Evolutionary conservation across 257 asterid genomes (phyloP).

Genomic region (Gardenia jasminoides): DNA sequence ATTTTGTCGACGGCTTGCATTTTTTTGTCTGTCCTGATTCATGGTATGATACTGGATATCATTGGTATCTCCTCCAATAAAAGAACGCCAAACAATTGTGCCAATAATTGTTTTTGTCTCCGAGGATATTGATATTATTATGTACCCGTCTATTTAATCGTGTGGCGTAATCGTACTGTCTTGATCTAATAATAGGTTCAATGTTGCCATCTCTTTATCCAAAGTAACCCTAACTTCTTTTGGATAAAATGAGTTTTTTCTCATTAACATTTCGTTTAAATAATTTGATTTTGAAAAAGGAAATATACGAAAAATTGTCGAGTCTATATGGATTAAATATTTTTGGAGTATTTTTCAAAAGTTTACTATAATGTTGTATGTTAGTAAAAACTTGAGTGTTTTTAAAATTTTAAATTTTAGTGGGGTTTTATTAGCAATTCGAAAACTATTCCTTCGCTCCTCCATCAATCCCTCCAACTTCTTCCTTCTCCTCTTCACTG

Average conservation of each 20-base stretch:
- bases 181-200: not conserved
- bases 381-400: no score
- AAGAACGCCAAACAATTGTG: not conserved
- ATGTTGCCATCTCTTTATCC: not conserved
- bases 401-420: no score
- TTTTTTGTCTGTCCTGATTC: constrained; percentile 18
- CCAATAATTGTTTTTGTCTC: constrained; percentile 6
- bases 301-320: no score
- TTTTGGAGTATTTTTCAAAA: no score
- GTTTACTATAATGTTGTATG: no score
- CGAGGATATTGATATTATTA: not conserved
- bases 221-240: not conserved
- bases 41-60: constrained; percentile 5
- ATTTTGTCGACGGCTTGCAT: constrained; percentile 19
- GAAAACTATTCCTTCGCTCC: no score
- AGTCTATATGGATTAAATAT: no score
- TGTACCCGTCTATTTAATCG: not conserved
- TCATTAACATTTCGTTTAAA: not conserved
- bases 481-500: no score
- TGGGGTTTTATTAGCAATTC: no score
- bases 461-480: no score
- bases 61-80: not conserved
- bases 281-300: not conserved
- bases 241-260: no score
- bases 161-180: not conserved